phyloP scores from a whole-genome alignment of 306 rosid genomes.

The Medicago truncatula region MtrunA17r5.0-ANR NC_053044.1:53046501-53047000 shows the following conservation, averaged over 20 bases:
- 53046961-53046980: neutral
- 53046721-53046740: neutral
- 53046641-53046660: neutral
- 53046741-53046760: too few species aligned
- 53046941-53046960: neutral
- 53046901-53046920: neutral
- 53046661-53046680: neutral
- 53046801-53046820: neutral
- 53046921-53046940: neutral
- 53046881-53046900: neutral
- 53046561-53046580: neutral
- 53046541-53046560: constrained; percentile 29
- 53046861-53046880: neutral
- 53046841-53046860: neutral
- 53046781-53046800: neutral
- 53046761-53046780: too few species aligned
- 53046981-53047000: neutral
- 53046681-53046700: neutral
- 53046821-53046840: neutral
- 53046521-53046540: constrained; percentile 24
- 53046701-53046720: neutral
- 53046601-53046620: neutral
- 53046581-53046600: neutral
- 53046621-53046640: neutral
- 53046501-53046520: constrained; percentile 32